These are phyloP conservation scores for Phaeosphaeria sp. DNA, from an alignment of 2,329 filamentous ascomycete genomes.

Conservation along the genomic window DNA sequence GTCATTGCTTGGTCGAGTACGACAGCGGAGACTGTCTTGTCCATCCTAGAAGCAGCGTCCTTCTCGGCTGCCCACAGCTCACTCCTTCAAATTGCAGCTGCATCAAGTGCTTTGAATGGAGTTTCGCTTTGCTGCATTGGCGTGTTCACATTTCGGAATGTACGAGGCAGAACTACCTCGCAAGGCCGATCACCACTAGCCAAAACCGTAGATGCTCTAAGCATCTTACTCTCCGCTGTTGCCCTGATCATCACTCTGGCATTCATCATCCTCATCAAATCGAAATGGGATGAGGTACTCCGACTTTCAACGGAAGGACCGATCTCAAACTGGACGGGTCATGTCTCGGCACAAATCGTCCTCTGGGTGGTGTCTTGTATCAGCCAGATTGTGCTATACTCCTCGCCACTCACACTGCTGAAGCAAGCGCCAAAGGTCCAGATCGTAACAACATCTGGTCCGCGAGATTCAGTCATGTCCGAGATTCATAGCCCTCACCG, in stretches of 20 bases:
- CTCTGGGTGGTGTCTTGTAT: constrained; percentile 42
- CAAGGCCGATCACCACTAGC: constrained; percentile 24
- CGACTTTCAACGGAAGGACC: constrained; percentile 15
- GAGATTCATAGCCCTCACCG: constrained; percentile 36
- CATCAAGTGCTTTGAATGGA: constrained; percentile 41
- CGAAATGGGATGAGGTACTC: constrained; percentile 26
- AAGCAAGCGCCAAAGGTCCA: constrained; percentile 26
- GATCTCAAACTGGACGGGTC: constrained; percentile 27
- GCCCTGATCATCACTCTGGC: constrained; percentile 38
- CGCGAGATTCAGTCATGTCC: constrained; percentile 46
- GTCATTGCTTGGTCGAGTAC: constrained; percentile 44
- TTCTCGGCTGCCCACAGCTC: constrained; percentile 32
- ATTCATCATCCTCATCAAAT: constrained; percentile 35
- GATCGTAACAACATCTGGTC: constrained; percentile 28
- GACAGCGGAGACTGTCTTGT: constrained; percentile 43
- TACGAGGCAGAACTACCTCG: constrained; percentile 35
- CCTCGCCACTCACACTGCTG: constrained; percentile 30
- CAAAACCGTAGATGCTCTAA: constrained; percentile 26
- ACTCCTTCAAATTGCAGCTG: constrained; percentile 35
- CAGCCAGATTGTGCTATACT: constrained; percentile 39
- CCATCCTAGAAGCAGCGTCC: constrained; percentile 46
- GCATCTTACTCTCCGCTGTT: constrained; percentile 28
- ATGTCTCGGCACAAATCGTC: constrained; percentile 46
- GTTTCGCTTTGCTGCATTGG: constrained; percentile 37
- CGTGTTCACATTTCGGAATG: constrained; percentile 38